Evolutionary conservation across 805 yeast genomes (phyloP).

Genomic region (Pichia thaimueangensis): DNA sequence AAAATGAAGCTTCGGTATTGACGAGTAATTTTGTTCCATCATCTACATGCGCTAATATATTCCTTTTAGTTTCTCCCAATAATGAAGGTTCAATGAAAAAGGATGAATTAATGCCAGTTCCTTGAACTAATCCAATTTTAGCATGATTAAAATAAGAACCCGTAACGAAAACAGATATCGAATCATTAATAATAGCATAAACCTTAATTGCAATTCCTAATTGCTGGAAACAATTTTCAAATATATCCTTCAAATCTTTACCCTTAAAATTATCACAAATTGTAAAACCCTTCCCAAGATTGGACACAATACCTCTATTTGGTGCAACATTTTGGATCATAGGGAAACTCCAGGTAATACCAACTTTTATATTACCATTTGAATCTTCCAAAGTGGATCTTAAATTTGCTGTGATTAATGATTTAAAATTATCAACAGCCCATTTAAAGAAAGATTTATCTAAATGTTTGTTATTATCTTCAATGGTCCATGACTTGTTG

Average conservation of each 20-base stretch:
- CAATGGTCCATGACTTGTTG: slow-evolving; percentile 11
- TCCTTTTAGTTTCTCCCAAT: background rate
- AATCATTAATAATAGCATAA: slow-evolving; percentile 48
- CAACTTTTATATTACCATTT: slow-evolving; percentile 29
- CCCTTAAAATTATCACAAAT: slow-evolving; percentile 37
- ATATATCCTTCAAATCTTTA: slow-evolving; percentile 35
- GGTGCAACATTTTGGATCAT: slow-evolving; percentile 32
- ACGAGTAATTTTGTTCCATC: background rate
- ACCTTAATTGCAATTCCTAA: slow-evolving; percentile 31
- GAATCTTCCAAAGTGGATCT: slow-evolving; percentile 14
- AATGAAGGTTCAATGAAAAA: background rate
- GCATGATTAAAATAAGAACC: slow-evolving; percentile 34
- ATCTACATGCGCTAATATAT: background rate
- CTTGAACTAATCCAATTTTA: slow-evolving; percentile 52
- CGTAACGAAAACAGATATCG: slow-evolving; percentile 58
- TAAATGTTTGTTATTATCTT: slow-evolving; percentile 5
- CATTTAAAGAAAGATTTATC: slow-evolving; percentile 6
- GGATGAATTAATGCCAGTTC: slow-evolving; percentile 59
- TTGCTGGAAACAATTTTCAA: slow-evolving; percentile 28
- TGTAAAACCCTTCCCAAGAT: slow-evolving; percentile 58
- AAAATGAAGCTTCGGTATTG: slow-evolving; percentile 52
- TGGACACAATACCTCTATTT: slow-evolving; percentile 39
- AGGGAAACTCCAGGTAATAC: slow-evolving; percentile 56
- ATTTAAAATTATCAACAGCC: slow-evolving; percentile 2
- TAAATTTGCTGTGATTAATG: background rate